Percentiles rank a stretch among this genome's conserved stretches.
Conservation (phyloP, 2,329 filamentous ascomycete genomes). For the Sodiomyces alkalinus region DNA sequence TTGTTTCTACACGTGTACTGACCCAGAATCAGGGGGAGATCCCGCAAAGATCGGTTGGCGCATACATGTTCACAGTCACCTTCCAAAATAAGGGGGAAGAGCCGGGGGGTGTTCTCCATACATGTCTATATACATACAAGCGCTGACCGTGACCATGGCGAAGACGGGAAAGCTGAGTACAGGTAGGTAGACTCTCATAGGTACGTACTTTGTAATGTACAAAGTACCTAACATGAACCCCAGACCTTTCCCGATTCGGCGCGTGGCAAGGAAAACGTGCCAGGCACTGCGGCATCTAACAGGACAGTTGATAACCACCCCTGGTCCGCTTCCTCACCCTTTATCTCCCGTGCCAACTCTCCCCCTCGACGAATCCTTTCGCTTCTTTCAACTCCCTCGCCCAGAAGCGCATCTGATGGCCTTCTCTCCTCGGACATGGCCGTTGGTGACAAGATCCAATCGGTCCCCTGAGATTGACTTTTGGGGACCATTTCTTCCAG, state of each 20-base stretch:
- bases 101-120: not conserved
- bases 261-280: conserved; percentile 7
- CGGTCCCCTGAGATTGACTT: not conserved
- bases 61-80: too few species aligned
- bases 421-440: not conserved
- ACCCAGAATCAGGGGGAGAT: too few species aligned
- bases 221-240: not conserved
- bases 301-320: conserved; percentile 9
- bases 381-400: too few species aligned
- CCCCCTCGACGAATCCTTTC: not conserved
- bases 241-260: not conserved
- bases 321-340: conserved; percentile 3
- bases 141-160: not conserved
- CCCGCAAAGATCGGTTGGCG: too few species aligned
- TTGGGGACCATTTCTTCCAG: not conserved
- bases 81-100: not conserved
- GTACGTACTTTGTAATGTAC: too few species aligned
- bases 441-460: not conserved
- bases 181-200: not conserved
- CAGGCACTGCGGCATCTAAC: conserved; percentile 7
- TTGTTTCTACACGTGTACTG: too few species aligned
- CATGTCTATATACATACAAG: not conserved
- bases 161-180: not conserved
- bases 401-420: not conserved
- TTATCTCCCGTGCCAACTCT: not conserved